Conservation (phyloP, 1,284 basidiomycete species). For the Ganoderma lucidum region DNA sequence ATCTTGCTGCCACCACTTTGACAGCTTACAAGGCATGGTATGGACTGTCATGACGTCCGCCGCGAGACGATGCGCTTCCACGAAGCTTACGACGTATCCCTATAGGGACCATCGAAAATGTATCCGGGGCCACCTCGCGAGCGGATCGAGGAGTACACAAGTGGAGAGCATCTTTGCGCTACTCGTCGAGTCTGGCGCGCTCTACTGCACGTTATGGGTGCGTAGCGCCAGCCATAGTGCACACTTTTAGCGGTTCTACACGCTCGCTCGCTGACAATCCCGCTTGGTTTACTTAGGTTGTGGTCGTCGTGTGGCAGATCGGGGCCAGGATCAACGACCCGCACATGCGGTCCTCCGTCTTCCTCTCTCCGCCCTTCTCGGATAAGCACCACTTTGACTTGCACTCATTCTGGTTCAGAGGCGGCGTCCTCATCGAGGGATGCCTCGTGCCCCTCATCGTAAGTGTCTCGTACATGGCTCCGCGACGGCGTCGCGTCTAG, state of each 20-base stretch:
- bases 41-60: background rate
- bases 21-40: background rate
- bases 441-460: conserved; percentile 4
- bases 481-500: no score
- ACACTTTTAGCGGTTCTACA: no score
- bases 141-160: background rate
- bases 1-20: background rate
- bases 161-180: background rate
- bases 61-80: background rate
- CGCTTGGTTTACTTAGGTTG: background rate
- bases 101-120: background rate
- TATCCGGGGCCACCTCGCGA: background rate
- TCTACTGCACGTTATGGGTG: conserved; percentile 6
- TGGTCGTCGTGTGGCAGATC: background rate
- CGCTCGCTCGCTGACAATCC: no score
- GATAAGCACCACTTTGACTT: background rate
- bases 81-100: background rate
- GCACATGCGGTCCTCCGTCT: background rate
- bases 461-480: no score
- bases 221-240: background rate
- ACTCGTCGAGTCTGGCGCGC: background rate
- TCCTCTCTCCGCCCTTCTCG: background rate
- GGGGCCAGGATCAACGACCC: background rate
- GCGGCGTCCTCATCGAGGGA: background rate
- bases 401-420: background rate